Base-by-base conservation (phyloP, 1,284 basidiomycete species). In the Microbotryum scabiosae region DNA sequence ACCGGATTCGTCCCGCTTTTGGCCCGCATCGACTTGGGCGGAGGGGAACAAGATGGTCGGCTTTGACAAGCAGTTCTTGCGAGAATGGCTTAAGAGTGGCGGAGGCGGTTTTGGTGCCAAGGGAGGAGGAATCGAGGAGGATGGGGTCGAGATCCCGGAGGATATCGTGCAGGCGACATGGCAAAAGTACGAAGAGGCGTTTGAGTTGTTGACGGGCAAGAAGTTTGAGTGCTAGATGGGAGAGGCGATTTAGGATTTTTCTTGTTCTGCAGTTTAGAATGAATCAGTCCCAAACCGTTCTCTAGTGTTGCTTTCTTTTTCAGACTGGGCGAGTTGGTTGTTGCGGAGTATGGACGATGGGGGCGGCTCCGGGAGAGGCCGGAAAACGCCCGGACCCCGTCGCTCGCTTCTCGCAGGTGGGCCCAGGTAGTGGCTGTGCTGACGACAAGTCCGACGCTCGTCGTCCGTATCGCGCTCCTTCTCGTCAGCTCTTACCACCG, bases 1-100 rank as follows among this genome's bases (percentile, higher is more conserved):
- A 0, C 93, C 94, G 7, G 96, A 98, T 76, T 96, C 91, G 25
- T 97, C 92, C 21, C 83, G 94, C 47, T 99, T 97, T 80, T 98
- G 96, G 94, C 86, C 90, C 1, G 80, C 84, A 0, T 80, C 79
- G 16, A 81, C 78, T 3, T 98, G 96, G 77, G 76, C 78, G 46
- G 80, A 84, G 3, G 94, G 94, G 10, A 79, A 81, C 59, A 74
- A 84, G 0, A 94, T 97, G 76, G 82, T 85, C 23, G 91, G 89
- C 71, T 98, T 96, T 72, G 96, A 98, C 76, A 98, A 99, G 79
- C 94, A 99, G 77, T 97, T 88, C 73, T 78, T 98, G 51, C 80
- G 96, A 44, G 92, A 97, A 75, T 92, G 91, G 87, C 78, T 97
- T 12, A 72, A 70, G 47, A 82, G 83, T 26, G 74, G 77, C 28